Evolutionary conservation across 2,329 filamentous ascomycete species (phyloP).

Genomic region (Trichoderma koningiopsis): DNA sequence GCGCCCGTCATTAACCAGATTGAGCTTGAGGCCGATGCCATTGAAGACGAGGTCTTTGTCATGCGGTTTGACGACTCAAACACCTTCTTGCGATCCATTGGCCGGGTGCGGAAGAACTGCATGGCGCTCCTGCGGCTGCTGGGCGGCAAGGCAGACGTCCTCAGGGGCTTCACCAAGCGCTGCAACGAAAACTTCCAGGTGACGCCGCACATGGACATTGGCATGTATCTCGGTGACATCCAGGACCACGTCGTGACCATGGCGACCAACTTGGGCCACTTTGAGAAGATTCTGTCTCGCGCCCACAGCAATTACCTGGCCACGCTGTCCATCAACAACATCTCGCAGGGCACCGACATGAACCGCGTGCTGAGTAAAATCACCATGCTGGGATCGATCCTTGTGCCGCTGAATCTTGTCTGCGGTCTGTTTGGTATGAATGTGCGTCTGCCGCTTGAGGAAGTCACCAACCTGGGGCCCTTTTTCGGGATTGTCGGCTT

Average conservation of each 20-base stretch:
- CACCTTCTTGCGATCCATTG: constrained; percentile 83
- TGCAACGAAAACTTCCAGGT: constrained; percentile 98
- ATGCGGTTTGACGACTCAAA: constrained; percentile 89
- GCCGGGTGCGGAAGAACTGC: constrained; percentile 88
- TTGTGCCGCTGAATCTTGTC: constrained; percentile 94
- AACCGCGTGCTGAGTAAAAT: constrained; percentile 94
- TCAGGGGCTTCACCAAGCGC: constrained; percentile 95
- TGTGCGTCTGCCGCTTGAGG: constrained; percentile 68
- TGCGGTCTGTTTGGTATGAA: constrained; percentile 91
- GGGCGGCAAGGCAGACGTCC: constrained; percentile 96
- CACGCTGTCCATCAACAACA: constrained; percentile 89
- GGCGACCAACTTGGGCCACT: constrained; percentile 94
- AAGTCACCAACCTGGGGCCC: constrained; percentile 54
- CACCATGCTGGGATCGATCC: constrained; percentile 87
- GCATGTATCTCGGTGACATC: constrained; percentile 93
- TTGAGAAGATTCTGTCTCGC: constrained; percentile 95
- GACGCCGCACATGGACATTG: constrained; percentile 93
- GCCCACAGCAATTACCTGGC: constrained; percentile 96
- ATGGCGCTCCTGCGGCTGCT: constrained; percentile 91
- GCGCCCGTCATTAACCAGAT: constrained; percentile 85
- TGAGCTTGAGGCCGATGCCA: constrained; percentile 84
- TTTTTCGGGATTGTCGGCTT: constrained; percentile 56
- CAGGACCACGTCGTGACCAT: constrained; percentile 99
- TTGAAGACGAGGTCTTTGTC: constrained; percentile 94
- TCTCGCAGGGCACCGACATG: constrained; percentile 82